Percentiles rank a stretch among this genome's conserved stretches.
Conservation (phyloP, 1,284 basidiomycete species). For the Erythrobasidium hasegawianum region DNA sequence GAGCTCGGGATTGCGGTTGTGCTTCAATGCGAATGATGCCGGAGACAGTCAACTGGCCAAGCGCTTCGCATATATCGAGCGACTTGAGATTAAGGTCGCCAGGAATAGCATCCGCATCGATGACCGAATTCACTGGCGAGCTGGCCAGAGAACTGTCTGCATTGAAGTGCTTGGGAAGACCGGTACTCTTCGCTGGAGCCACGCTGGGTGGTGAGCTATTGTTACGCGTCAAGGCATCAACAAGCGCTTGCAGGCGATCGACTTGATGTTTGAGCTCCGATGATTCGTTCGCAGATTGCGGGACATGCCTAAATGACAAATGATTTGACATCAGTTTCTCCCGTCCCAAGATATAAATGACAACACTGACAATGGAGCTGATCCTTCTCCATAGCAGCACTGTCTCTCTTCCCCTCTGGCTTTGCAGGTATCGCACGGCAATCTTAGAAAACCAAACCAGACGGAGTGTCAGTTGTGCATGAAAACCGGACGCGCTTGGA, state of each 20-base stretch:
- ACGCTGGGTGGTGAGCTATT: not conserved
- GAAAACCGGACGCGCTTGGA: too few species aligned
- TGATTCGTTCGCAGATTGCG: not conserved
- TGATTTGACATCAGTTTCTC: not conserved
- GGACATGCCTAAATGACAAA: not conserved
- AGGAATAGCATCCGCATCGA: not conserved
- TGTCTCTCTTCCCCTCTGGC: not conserved
- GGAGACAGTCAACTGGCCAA: conserved; percentile 4
- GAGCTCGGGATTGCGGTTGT: conserved; percentile 2
- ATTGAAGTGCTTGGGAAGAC: not conserved
- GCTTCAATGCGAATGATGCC: conserved; percentile 6
- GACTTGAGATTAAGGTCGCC: conserved; percentile 10
- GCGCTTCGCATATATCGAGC: conserved; percentile 15
- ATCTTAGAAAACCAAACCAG: not conserved
- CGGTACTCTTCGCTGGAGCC: not conserved
- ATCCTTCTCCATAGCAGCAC: not conserved
- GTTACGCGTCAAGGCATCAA: not conserved
- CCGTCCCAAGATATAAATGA: not conserved
- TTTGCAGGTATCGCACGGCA: conserved; percentile 8
- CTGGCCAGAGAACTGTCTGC: not conserved
- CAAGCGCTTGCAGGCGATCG: not conserved
- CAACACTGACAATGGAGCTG: not conserved
- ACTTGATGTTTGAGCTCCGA: not conserved
- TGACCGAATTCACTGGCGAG: conserved; percentile 3
- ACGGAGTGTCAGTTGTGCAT: not conserved